Base-by-base conservation (phyloP, 2,329 filamentous ascomycete species). In the Thermomyces lanuginosus region DNA sequence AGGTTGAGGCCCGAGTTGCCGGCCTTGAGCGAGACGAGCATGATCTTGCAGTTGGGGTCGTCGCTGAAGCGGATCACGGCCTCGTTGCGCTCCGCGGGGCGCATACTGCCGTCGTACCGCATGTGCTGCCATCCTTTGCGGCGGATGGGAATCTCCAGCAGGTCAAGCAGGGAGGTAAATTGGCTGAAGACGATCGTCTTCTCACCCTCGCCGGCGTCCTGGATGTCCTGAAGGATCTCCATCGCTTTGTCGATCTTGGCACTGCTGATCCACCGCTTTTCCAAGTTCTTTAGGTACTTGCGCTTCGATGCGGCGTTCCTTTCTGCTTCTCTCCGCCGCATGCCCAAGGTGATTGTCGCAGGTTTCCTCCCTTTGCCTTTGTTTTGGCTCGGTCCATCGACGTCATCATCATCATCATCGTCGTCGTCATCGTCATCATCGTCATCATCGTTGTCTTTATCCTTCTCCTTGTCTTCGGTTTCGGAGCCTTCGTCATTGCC, bases 1-100 rank as follows among this genome's bases (percentile, higher is more conserved):
- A 93, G 64, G 44, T 93, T 93, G 23, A 93, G 66, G 1, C 84
- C 84, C 0, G 83, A 73, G 40, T 86, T 86, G 17, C 80, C 80
- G 1, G 80, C 79, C 41, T 80, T 81, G 25, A 86, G 60, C 1
- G 76, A 83, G 2, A 84, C 69, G 3, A 89, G 62, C 65, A 89
- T 78, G 44, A 86, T 63, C 34, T 65, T 72, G 43, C 66, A 63
- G 21, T 64, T 47, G 0, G 62, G 55, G 4, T 69, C 55, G 22
- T 76, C 69, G 21, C 66, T 68, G 49, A 89, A 86, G 10, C 69
- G 64, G 18, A 67, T 54, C 5, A 82, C 72, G 1, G 76, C 69
- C 16, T 71, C 60, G 33, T 76, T 74, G 24, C 80, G 74, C 25
- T 70, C 62, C 2, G 60, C 57, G 10, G 73, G 62, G 14, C 60